These are phyloP conservation scores for Silene vulgaris DNA, from an alignment of 179 eudicot genomes.

Conservation along the genomic window DNA sequence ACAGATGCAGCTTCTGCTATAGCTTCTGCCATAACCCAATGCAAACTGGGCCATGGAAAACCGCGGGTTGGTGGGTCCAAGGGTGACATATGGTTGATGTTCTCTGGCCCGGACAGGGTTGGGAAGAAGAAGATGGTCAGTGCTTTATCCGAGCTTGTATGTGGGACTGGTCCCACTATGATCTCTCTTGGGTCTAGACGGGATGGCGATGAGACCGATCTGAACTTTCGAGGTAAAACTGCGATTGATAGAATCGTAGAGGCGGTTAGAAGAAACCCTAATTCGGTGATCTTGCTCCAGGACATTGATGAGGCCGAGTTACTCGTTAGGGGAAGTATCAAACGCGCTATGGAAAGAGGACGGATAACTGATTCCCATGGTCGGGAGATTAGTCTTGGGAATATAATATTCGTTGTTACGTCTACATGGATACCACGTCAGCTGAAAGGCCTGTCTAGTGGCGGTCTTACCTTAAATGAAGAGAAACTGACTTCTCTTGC, in stretches of 20 bases:
- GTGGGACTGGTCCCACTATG: conserved; percentile 42
- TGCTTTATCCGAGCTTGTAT: conserved; percentile 59
- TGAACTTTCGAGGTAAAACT: conserved; percentile 69
- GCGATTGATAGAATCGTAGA: conserved; percentile 71
- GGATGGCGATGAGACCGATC: conserved; percentile 49
- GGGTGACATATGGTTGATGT: conserved; percentile 77
- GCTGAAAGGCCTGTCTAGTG: conserved; percentile 23
- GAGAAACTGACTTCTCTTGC: conserved; percentile 47
- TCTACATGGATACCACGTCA: conserved; percentile 46
- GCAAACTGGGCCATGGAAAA: conserved; percentile 61
- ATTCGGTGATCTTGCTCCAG: conserved; percentile 68
- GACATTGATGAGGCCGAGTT: conserved; percentile 77
- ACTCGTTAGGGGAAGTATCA: conserved; percentile 60
- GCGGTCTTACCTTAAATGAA: conserved; percentile 37
- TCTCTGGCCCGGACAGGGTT: conserved; percentile 67
- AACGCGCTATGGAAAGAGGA: conserved; percentile 83
- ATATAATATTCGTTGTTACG: conserved; percentile 65
- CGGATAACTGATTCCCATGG: conserved; percentile 78
- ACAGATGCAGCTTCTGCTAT: conserved; percentile 73
- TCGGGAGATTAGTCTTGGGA: conserved; percentile 85
- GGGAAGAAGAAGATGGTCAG: conserved; percentile 86
- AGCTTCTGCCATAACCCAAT: conserved; percentile 62
- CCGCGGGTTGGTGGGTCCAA: conserved; percentile 46
- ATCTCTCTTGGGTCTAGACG: conserved; percentile 65
- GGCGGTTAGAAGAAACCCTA: conserved; percentile 72